Base-by-base conservation (phyloP, 177 flowering plant genomes). In the Vitis hybrid region DNA sequence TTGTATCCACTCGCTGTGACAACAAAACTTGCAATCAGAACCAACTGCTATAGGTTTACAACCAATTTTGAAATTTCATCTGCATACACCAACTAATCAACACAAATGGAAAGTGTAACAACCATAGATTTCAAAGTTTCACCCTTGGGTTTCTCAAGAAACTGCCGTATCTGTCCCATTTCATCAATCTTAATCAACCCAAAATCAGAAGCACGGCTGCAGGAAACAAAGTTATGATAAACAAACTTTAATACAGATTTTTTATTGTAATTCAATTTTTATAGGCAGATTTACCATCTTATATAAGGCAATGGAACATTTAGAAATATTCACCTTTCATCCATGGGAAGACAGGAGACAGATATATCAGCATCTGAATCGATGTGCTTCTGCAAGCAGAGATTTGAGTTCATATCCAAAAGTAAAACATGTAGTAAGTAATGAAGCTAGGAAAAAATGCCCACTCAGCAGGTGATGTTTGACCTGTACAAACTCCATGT, bases 1-100 rank as follows among this genome's bases (percentile, higher is more conserved):
- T 68, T 35, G 89, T 86, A 72, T 88, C 91, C 55, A 84, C 87
- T 86, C 77, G 83, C 91, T 87, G 86, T 73, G 76, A 52, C 21
- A 64, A 55, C 7, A 46, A 14, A 40, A 40, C 4, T 13, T 50
- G 15, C 19, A 54, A 54, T 54, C 17, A 54, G n/a, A 54, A 52
- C 15, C 15, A 52, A 17, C 56, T 54, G 6, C 8, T 54, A 14
- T 17, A 54, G 56, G 17, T 54, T 14, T 15, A 54, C 17, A 6
- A 54, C 19, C 56, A 54, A 54, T 7, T 12, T 54, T 54, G 7
- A 54, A 27, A 54, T 17, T 54, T 15, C 19, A 2, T 54, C 7
- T 54, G 17, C 17, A 3, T 14, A 14, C 15, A 54, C n/a, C 7
- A 54, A 17, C 17, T 54, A 54, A 54, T 54, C 18, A 12, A 15